Conservation (phyloP, 2,329 filamentous ascomycete species). For the Fusarium sp. region DNA sequence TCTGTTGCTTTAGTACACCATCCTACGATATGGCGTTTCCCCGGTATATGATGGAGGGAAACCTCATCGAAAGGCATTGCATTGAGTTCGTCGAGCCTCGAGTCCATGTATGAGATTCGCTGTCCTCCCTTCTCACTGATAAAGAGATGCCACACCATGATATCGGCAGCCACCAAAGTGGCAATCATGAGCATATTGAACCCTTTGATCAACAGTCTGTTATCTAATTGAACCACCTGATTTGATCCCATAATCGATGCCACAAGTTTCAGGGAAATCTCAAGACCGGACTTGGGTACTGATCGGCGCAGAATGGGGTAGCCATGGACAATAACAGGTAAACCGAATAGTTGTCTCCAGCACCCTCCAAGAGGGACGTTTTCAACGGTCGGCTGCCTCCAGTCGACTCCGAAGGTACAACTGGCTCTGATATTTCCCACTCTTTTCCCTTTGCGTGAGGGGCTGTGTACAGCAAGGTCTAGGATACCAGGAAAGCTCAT, state of each 20-base stretch:
- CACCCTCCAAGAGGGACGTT: not conserved
- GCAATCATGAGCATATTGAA: slow-evolving; percentile 17
- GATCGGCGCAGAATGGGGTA: slow-evolving; percentile 17
- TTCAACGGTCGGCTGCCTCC: fast-evolving
- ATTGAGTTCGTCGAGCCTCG: not conserved
- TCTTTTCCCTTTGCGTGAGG: fast-evolving
- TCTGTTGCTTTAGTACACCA: slow-evolving; percentile 27
- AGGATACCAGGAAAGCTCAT: not conserved
- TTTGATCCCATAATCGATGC: not conserved
- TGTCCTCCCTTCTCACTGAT: not conserved
- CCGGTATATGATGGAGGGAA: slow-evolving; percentile 1
- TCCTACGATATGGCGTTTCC: slow-evolving; percentile 25
- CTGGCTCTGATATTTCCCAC: fast-evolving
- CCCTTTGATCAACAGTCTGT: slow-evolving; percentile 19
- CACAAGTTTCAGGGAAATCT: slow-evolving; percentile 5
- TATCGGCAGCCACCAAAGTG: not conserved
- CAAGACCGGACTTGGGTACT: slow-evolving; percentile 8
- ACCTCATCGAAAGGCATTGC: not conserved
- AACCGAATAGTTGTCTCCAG: slow-evolving; percentile 14
- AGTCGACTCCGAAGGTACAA: not conserved
- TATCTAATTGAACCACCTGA: slow-evolving; percentile 6
- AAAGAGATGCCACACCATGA: slow-evolving; percentile 29
- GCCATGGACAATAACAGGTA: not conserved
- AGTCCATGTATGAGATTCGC: slow-evolving; percentile 27
- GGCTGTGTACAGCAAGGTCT: not conserved